Percentiles rank a stretch among this genome's conserved stretches.
Evolutionary conservation across 2,329 filamentous ascomycete genomes (phyloP).

Genomic region (Raffaelea deltoideospora): DNA sequence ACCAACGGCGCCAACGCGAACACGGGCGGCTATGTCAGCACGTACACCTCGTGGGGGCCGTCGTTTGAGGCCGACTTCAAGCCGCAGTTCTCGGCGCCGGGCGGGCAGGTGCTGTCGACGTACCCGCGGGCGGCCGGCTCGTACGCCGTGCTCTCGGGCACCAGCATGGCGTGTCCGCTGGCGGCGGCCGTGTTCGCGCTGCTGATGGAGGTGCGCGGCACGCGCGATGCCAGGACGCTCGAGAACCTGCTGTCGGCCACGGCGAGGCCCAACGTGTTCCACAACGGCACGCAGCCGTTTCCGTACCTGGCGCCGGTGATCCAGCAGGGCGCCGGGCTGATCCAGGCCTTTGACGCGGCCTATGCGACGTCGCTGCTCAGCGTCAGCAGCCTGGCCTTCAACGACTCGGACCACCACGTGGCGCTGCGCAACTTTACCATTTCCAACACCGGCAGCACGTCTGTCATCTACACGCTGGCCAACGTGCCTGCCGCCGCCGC

Average conservation of each 20-base stretch:
- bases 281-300: conserved; percentile 26
- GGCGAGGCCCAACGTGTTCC: conserved; percentile 32
- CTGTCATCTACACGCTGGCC: conserved; percentile 35
- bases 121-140: conserved; percentile 24
- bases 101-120: conserved; percentile 35
- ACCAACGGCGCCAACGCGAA: conserved; percentile 20
- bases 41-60: conserved; percentile 29
- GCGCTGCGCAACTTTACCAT: conserved; percentile 33
- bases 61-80: conserved; percentile 30
- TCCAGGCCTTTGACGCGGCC: conserved; percentile 45
- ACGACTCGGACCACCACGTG: conserved; percentile 29
- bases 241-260: conserved; percentile 34
- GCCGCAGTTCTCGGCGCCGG: conserved; percentile 30
- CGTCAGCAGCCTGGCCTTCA: conserved; percentile 42
- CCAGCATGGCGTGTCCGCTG: conserved; percentile 38
- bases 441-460: conserved; percentile 32
- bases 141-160: conserved; percentile 36
- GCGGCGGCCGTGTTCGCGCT: conserved; percentile 33
- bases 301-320: conserved; percentile 22
- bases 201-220: conserved; percentile 33
- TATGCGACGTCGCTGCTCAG: conserved; percentile 37
- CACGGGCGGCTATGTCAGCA: conserved; percentile 28
- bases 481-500: conserved; percentile 35
- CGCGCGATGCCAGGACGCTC: too few species aligned
- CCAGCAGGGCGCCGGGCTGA: conserved; percentile 44